phyloP scores from a whole-genome alignment of 1,284 basidiomycete species.

The Sporisorium sorghi region DNA sequence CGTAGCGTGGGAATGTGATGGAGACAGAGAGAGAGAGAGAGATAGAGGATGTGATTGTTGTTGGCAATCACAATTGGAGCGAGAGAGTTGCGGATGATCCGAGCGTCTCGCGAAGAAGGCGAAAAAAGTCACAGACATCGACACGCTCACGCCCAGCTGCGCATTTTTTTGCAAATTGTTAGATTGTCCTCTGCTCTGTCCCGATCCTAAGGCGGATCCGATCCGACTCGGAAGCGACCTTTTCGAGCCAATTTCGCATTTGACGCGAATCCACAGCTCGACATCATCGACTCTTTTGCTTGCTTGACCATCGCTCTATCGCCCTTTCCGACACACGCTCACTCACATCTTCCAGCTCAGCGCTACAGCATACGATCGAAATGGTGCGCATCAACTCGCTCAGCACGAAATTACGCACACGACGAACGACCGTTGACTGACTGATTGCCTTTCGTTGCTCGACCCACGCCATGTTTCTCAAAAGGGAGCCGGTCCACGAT shows the following conservation, averaged over 20 bases:
- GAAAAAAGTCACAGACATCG: not conserved
- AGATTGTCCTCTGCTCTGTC: not conserved
- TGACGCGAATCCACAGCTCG: slow-evolving; percentile 3
- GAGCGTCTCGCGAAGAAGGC: not conserved
- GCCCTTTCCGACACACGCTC: not conserved
- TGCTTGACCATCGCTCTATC: not conserved
- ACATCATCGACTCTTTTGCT: not conserved
- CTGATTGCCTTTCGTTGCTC: not conserved
- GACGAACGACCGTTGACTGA: not conserved
- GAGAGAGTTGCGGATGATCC: not conserved
- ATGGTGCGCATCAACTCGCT: slow-evolving; percentile 1
- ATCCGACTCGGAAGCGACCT: slow-evolving; percentile 17
- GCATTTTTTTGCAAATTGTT: not conserved
- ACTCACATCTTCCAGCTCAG: too few species aligned
- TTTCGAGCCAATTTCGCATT: not conserved
- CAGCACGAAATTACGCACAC: not conserved
- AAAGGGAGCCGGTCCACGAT: slow-evolving; percentile 71
- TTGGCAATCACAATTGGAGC: too few species aligned
- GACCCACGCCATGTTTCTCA: not conserved
- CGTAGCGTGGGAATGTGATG: not conserved
- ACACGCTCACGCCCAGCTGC: not conserved
- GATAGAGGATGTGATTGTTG: too few species aligned
- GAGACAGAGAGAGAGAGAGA: slow-evolving; percentile 3
- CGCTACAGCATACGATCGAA: not conserved
- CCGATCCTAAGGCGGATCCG: not conserved